These are phyloP conservation scores for Medicago lupulina DNA, from an alignment of 306 rosid genomes.

Conservation along the genomic window DNA sequence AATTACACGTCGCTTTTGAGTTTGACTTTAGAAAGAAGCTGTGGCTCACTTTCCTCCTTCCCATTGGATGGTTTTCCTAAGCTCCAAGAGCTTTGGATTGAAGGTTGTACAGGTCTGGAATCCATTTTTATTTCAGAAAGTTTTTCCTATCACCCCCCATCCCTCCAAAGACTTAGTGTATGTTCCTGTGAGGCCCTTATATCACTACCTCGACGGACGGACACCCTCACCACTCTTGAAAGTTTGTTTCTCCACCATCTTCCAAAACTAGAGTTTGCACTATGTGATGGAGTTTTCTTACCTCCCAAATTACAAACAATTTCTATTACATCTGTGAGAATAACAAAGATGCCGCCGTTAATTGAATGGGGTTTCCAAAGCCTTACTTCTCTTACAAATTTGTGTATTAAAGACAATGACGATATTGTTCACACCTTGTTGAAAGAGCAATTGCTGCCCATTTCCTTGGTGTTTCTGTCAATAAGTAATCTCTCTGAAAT, in stretches of 20 bases:
- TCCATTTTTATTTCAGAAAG: slow-evolving; percentile 17
- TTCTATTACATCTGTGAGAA: rapidly evolving
- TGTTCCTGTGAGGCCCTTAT: not conserved
- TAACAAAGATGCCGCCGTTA: not conserved
- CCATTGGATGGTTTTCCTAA: not conserved
- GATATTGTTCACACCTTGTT: not conserved
- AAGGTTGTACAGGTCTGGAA: not conserved
- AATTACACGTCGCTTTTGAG: not conserved
- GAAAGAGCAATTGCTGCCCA: not conserved
- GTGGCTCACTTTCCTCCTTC: not conserved
- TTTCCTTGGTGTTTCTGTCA: not conserved
- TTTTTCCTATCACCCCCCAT: not conserved
- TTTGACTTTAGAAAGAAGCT: not conserved
- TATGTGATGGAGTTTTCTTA: not conserved
- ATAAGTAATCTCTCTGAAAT: not conserved
- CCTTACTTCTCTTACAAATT: not conserved
- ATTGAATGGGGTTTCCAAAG: not conserved
- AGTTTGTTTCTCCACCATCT: rapidly evolving
- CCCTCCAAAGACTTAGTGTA: not conserved
- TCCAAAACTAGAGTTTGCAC: not conserved
- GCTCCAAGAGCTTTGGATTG: not conserved
- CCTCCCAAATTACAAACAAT: not conserved
- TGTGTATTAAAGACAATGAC: not conserved
- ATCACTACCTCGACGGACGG: not conserved
- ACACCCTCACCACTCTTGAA: not conserved